Evolutionary conservation across 176 grass and related monocot genomes (phyloP), one percentile per base, ranked within the genome.

Genomic region (Rhynchospora breviuscula): DNA sequence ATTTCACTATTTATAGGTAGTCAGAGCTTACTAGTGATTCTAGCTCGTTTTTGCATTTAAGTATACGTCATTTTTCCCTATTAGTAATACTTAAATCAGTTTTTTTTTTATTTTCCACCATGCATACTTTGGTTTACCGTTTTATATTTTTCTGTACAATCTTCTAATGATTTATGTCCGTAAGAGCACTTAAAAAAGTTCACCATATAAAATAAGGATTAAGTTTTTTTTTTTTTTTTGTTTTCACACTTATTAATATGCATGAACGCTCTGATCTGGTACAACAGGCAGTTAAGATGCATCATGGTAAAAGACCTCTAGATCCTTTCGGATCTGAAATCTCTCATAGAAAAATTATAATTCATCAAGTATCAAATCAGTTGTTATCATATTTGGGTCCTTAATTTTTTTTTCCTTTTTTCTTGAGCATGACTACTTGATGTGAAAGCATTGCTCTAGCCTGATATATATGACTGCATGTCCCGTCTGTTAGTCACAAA

Each of bases 131-230:
- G 1, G 43, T 22, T 15, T 76, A 31, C 72, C 23, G 5, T 29
- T 53, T 75, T 26, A 73, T 52, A 26, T 75, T 11, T 15, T 7
- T 0, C 22, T 26, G 21, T 75, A 23, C 4, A 75, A n/a, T 45
- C 0, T 2, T 0, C 17, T 45, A 45, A 69, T 26, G 6, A 0
- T 53, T 76, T 78, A 8, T 52, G 14, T 78, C 6, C 2, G 23
- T 12, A 26, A 57, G 73, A 78, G 51, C 51, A 78, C 73, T 78
- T 78, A 78, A 57, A 78, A 78, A 78, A 51, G 3, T 53, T 26
- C 10, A 53, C 71, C 21, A 54, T 21, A 75, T 53, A 53, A 75
- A 52, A 53, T 8, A 31, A 18, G 33, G 49, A 25, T 57, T 77
- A 77, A 56, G 11, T 77, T 54, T 31, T 57, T 51, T 57, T 78